Evolutionary conservation across 2,329 filamentous ascomycete genomes (phyloP), one percentile per base, ranked within the genome.

Genomic region (Fusarium guadeloupense): DNA sequence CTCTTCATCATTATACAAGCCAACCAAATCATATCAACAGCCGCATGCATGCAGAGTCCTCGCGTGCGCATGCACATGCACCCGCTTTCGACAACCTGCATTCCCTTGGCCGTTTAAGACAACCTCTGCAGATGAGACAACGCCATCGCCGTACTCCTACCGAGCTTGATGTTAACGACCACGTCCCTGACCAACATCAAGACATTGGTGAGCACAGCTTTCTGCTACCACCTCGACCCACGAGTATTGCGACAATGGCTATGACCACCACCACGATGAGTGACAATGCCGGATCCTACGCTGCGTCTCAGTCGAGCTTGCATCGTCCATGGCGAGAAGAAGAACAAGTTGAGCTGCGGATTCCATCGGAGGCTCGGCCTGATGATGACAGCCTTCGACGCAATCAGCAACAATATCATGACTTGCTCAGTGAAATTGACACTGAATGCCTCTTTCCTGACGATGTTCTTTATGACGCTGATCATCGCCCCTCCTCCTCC

Each of bases 401-500:
- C 41, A 49, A 63, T 33, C 45, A 55, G 28, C 59, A 58, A 23
- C 48, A 62, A 43, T 47, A 62, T 48, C 58, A 64, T 44, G 62
- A 67, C 35, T 57, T 67, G 39, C 56, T 71, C 25, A 60, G 61
- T 48, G 57, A 66, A 25, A 52, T 72, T 49, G 59, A 67, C 41
- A 46, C 65, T 9, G 64, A 69, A 34, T 60, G 54, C 23, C 45
- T 69, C 25, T 60, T 66, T 16, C 60, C 65, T 10, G 59, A 67
- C 12, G 49, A 40, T 35, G 38, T 54, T 43, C 53, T 64, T 26
- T 43, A 50, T 9, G 40, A 57, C 45, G 50, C 49, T 28, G 59
- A 69, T 33, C 59, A 42, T 19, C 69, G 69, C 6, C 71, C 71
- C 10, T 68, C 67, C n/a, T 69, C 71, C 20, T 71, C 71, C 23